Evolutionary conservation across 129 eudicot genomes (phyloP).

Genomic region (Escallonia rubra): DNA sequence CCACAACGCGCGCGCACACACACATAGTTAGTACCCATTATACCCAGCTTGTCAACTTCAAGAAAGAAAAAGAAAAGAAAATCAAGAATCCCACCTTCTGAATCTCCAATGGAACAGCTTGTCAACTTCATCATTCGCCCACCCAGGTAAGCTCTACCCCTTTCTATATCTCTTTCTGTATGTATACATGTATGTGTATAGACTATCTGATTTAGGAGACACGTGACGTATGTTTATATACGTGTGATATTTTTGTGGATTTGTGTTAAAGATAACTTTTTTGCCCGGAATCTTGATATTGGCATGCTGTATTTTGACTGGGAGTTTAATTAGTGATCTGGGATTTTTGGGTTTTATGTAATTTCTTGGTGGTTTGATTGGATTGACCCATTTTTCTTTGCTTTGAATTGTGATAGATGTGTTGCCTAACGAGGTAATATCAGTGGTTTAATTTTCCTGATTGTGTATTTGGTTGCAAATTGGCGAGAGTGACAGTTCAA

Average conservation of each 20-base stretch:
- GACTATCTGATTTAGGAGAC: no score
- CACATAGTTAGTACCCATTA: neutral
- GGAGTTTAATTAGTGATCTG: neutral
- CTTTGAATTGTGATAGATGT: neutral
- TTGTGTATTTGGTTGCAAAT: neutral
- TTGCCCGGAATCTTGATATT: conserved; percentile 15
- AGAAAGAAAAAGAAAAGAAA: conserved; percentile 5
- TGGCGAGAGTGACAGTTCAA: neutral
- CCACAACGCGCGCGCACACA: neutral
- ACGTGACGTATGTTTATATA: neutral
- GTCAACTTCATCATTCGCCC: conserved; percentile 93
- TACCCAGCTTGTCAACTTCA: neutral
- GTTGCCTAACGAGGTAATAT: neutral
- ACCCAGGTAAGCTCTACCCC: conserved; percentile 49
- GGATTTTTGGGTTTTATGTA: neutral
- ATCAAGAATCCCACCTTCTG: conserved; percentile 21
- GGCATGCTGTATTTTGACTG: neutral
- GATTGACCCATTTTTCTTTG: neutral
- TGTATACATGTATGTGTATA: neutral
- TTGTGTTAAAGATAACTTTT: neutral
- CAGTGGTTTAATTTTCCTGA: neutral
- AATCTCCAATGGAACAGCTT: conserved; percentile 80
- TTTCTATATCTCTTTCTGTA: neutral
- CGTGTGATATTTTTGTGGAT: neutral
- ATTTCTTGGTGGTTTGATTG: conserved; percentile 4